Evolutionary conservation across 768 basidiomycete genomes (phyloP).

Genomic region (Suillus occidentalis): DNA sequence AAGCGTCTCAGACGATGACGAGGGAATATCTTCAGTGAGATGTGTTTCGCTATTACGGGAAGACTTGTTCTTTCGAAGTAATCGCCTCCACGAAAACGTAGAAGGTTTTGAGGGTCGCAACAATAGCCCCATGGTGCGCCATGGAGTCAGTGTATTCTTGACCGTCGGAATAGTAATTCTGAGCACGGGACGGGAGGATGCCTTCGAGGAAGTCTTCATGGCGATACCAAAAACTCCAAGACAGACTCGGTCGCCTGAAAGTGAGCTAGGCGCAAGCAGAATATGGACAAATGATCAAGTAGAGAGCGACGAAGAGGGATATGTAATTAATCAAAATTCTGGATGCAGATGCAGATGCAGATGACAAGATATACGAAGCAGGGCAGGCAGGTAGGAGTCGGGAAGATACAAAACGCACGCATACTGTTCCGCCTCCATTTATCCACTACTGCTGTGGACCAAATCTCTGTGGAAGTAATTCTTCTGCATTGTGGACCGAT

Average conservation of each 20-base stretch:
- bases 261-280: background rate
- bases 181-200: background rate
- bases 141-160: background rate
- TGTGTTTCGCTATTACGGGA: background rate
- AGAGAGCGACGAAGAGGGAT: background rate
- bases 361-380: background rate
- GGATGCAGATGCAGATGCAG: background rate
- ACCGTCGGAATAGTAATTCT: background rate
- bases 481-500: constrained; percentile 3
- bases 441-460: background rate
- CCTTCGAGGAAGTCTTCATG: background rate
- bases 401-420: too few relatives aligned
- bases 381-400: too few relatives aligned
- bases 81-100: constrained; percentile 21
- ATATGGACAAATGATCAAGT: background rate
- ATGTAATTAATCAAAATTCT: background rate
- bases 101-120: constrained; percentile 13
- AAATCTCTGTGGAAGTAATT: background rate
- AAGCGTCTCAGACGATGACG: constrained; percentile 10
- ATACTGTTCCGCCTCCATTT: background rate
- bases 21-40: constrained; percentile 2
- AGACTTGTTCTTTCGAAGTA: constrained; percentile 1
- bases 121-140: background rate
- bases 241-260: background rate
- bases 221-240: background rate